Conservation (phyloP, 805 yeast genomes). For the Starmerella potacharoeniae region DNA sequence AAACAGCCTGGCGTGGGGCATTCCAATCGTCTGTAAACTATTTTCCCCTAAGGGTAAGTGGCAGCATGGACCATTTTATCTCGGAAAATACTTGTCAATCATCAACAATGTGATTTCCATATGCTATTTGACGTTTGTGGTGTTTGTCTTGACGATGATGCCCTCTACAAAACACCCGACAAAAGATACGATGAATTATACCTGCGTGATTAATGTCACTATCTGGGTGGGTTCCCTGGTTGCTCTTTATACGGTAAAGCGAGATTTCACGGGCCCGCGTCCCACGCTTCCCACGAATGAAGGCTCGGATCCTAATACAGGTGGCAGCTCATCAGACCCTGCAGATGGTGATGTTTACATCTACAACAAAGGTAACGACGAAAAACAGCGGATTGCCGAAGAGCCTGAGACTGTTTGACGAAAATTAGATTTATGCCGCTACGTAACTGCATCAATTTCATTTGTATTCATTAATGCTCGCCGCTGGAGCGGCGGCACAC, state of each 20-base stretch:
- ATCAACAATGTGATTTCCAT: constrained; percentile 38
- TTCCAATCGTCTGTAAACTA: constrained; percentile 42
- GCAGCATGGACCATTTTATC: constrained; percentile 53
- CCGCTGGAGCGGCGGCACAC: no score
- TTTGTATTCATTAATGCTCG: no score
- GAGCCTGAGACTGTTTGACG: not conserved
- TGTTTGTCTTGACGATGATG: constrained; percentile 46
- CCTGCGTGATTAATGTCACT: constrained; percentile 51
- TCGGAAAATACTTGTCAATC: constrained; percentile 41
- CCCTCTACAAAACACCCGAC: constrained; percentile 37
- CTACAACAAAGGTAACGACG: not conserved
- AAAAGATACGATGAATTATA: constrained; percentile 51
- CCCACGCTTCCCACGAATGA: not conserved
- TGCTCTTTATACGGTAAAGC: not conserved
- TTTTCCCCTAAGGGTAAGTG: constrained; percentile 29
- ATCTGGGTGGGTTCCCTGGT: constrained; percentile 35
- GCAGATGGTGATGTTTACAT: not conserved
- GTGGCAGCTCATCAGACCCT: not conserved
- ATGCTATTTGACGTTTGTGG: constrained; percentile 41
- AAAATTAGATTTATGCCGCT: no score
- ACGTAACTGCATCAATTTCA: no score
- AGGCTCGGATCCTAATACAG: not conserved
- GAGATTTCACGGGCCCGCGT: not conserved
- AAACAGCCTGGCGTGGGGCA: constrained; percentile 51
- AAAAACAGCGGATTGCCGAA: not conserved